Evolutionary conservation across 768 basidiomycete genomes (phyloP), one percentile per base, ranked within the genome.

Genomic region (Hydnum rufescens): DNA sequence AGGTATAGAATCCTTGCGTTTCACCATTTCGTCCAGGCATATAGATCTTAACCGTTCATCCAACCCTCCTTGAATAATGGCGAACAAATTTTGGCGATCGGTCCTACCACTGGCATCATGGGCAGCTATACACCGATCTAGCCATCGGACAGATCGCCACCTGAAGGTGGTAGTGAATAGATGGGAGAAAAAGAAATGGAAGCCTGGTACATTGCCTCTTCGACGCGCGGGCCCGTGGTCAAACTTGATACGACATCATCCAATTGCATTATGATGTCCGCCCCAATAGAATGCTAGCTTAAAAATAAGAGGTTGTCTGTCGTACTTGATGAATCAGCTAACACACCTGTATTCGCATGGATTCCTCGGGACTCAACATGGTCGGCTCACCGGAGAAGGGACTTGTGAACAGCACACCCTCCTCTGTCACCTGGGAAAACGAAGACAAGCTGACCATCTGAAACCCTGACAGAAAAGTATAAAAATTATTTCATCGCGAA

Each of bases 201-300:
- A 13, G 13, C 13, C 13, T 28, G 13, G 16, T 47, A 42, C 85
- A 88, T 90, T 1, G 88, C 83, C 65, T 93, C 88, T 54, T 70
- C 75, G 3, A 92, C 86, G 52, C 88, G 76, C 28, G 80, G 77
- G 18, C 85, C 87, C 3, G 74, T 72, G 0, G 82, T 84, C 42
- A 90, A 64, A 64, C 83, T 88, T 32, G 82, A 76, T 0, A 92
- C 88, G 49, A 90, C 87, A 64, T 90, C 87, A 63, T 90, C 87
- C 18, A 89, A 72, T 62, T 87, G 88, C 89, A 93, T 92, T 55
- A 93, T 87, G 55, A 93, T 93, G 62, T 93, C 88, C 26, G 80
- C 84, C 3, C 88, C 87, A 42, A 93, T 89, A 4, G 80, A 71
- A 61, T 93, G 89, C 61, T 93, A 87, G 59, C 88, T 16, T 13